A percentile compares a stretch with the other conserved stretches of the same genome.
Evolutionary conservation across 2,329 filamentous ascomycete species (phyloP).

Genomic region (Scopulariopsis brevicaulis): DNA sequence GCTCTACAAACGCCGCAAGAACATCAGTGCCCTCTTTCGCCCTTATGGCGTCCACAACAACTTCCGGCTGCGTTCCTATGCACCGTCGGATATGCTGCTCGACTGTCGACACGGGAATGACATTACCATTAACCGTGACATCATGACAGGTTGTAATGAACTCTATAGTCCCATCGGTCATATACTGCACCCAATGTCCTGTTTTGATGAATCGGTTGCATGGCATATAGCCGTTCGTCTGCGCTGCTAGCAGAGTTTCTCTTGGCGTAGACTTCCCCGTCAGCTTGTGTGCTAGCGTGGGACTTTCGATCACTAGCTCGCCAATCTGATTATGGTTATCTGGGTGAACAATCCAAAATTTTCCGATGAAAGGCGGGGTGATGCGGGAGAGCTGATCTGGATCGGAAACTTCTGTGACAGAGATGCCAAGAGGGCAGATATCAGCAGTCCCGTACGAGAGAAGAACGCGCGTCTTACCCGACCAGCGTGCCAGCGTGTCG

Average conservation of each 20-base stretch:
- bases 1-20: slow-evolving; percentile 36
- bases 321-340: slow-evolving; percentile 38
- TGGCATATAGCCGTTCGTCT: slow-evolving; percentile 9
- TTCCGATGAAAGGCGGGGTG: slow-evolving; percentile 33
- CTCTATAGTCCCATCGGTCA: slow-evolving; percentile 34
- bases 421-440: slow-evolving; percentile 38
- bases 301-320: slow-evolving; percentile 45
- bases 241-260: slow-evolving; percentile 13
- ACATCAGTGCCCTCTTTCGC: slow-evolving; percentile 30
- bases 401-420: slow-evolving; percentile 29
- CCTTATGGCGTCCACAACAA: slow-evolving; percentile 33
- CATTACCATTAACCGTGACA: slow-evolving; percentile 23
- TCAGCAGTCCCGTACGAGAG: slow-evolving; percentile 40
- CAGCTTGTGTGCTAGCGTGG: slow-evolving; percentile 23
- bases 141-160: slow-evolving; percentile 33
- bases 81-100: slow-evolving; percentile 34
- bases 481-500: slow-evolving; percentile 35
- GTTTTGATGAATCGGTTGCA: slow-evolving; percentile 33
- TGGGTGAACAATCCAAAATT: slow-evolving; percentile 40
- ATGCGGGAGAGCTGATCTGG: slow-evolving; percentile 27
- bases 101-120: slow-evolving; percentile 28
- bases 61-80: slow-evolving; percentile 32
- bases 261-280: slow-evolving; percentile 8
- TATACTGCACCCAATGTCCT: slow-evolving; percentile 36
- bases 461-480: slow-evolving; percentile 30